Evolutionary conservation across 2,329 filamentous ascomycete species (phyloP), one percentile per base, ranked within the genome.

Genomic region (Aspergillus hiratsukae): DNA sequence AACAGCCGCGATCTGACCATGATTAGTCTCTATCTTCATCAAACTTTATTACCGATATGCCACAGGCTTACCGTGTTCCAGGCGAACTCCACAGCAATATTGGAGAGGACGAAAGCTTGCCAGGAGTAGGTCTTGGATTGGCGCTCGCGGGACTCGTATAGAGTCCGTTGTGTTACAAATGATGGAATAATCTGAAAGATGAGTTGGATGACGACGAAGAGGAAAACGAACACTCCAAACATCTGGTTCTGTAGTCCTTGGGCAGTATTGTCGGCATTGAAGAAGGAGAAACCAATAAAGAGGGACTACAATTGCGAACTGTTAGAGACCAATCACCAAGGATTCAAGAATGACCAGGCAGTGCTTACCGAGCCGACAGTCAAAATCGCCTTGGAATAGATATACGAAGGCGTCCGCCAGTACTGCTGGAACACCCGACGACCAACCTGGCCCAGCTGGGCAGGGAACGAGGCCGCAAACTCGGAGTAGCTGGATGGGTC

Each of bases 161-260:
- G 72, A 2, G 78, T 76, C 25, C 82, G 76, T 62, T 83, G 81
- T 0, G 75, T 79, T 43, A 83, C 75, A 64, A 84, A 85, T 5
- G 78, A 69, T 0, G 83, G 82, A 71, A 83, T 82, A 55, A 83
- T 82, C 61, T 83, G 73, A 50, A 75, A 69, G 28, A 71, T 65
- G 10, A 76, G 62, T 48, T 73, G 69, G 14, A 87, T 87, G 69
- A 95, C 94, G 65, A 94, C 83, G 37, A 86, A 91, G 28, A 87
- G 75, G 45, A 93, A 76, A 80, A 92, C 88, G 81, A 95, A 94
- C 62, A 95, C 87, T 67, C 84, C 81, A 67, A 93, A 94, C 84
- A 92, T 90, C 68, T 94, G 89, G 74, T 94, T 94, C 74, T 92
- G 89, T 2, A 94, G 78, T 55, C 90, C 90, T 70, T 91, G 89